phyloP scores from a whole-genome alignment of 1,139 yeast species.

The Scheffersomyces parashehatae region DNA sequence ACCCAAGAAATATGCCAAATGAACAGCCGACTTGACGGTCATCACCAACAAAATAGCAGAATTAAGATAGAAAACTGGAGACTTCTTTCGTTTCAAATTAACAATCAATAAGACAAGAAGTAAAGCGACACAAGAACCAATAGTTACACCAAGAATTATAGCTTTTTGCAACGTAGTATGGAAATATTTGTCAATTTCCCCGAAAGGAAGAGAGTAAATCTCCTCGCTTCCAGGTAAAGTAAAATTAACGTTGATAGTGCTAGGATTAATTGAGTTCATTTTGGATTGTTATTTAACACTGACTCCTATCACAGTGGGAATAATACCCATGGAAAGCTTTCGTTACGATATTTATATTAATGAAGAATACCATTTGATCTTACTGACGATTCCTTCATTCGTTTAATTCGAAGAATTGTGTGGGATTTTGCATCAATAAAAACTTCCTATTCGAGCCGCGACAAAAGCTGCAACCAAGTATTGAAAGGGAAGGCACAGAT shows the following conservation, averaged over 20 bases:
- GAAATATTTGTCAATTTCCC: conserved; percentile 12
- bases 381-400: too few relatives aligned
- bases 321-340: too few relatives aligned
- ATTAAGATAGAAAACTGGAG: conserved; percentile 73
- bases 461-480: background rate
- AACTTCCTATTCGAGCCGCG: background rate
- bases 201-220: conserved; percentile 8
- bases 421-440: background rate
- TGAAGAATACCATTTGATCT: too few relatives aligned
- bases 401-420: too few relatives aligned
- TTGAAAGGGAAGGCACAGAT: too few relatives aligned
- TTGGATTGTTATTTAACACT: background rate
- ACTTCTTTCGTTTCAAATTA: conserved; percentile 46
- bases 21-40: conserved; percentile 61
- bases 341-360: too few relatives aligned
- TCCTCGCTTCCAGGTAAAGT: conserved; percentile 11
- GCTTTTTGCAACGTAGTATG: conserved; percentile 10
- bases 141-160: conserved; percentile 24
- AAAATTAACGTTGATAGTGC: conserved; percentile 11
- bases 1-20: conserved; percentile 52
- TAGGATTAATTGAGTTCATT: conserved; percentile 5
- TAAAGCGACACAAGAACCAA: conserved; percentile 30
- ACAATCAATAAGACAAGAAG: conserved; percentile 31
- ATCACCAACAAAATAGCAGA: conserved; percentile 55
- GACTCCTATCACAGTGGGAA: too few relatives aligned